Conservation (phyloP, 495 filamentous ascomycete species). For the Corynascus novoguineensis region DNA sequence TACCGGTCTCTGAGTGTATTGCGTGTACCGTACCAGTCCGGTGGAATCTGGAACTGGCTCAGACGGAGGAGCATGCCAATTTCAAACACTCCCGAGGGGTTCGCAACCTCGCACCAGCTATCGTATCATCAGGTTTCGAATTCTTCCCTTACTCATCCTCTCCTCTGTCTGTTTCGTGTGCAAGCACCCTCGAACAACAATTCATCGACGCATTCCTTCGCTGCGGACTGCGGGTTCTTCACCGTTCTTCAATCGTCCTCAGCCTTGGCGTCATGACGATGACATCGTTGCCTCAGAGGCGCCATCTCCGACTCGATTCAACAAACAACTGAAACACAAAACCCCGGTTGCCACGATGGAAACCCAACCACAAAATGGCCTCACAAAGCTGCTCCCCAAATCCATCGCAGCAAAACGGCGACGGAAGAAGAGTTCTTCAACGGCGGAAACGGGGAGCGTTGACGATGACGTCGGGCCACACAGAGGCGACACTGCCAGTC, state of each 20-base stretch:
- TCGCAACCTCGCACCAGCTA: background rate
- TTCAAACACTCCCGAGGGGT: background rate
- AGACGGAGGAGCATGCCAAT: background rate
- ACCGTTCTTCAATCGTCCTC: background rate
- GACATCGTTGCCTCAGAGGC: conserved; percentile 4
- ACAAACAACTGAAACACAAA: background rate
- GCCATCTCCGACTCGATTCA: background rate
- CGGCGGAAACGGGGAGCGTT: conserved; percentile 20
- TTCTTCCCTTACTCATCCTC: background rate
- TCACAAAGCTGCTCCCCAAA: conserved; percentile 47
- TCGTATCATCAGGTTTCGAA: background rate
- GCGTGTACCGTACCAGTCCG: background rate
- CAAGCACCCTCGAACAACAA: background rate
- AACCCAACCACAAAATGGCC: conserved; percentile 30
- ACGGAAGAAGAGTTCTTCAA: conserved; percentile 33
- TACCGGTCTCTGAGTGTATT: no score
- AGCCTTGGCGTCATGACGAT: conserved; percentile 9
- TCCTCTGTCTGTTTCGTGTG: background rate
- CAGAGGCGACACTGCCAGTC: conserved; percentile 22
- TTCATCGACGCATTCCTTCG: background rate
- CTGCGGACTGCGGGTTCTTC: background rate
- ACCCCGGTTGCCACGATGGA: conserved; percentile 23
- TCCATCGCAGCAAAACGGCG: conserved; percentile 39
- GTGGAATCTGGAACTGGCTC: background rate
- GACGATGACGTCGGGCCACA: conserved; percentile 23